Base-by-base conservation (phyloP, 2,329 filamentous ascomycete species). In the Parascedosporium putredinis region DNA sequence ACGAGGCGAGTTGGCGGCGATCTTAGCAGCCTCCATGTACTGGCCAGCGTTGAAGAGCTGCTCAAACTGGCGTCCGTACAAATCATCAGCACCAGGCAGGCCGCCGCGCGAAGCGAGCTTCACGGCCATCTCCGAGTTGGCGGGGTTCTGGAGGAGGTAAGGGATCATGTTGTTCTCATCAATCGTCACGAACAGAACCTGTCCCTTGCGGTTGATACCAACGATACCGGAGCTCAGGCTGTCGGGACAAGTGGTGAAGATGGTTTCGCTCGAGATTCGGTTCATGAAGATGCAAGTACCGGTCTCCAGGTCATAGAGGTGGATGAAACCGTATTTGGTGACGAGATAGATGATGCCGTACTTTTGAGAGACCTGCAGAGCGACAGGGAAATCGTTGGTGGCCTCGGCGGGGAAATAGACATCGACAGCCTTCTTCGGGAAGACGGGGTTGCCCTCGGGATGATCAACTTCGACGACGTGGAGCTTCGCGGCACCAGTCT, bases 221-320 rank as follows among this genome's bases (percentile, higher is more conserved):
- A 98, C 79, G 55, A 98, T 85, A 59, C 94, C 94, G 43, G 84
- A 81, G 16, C 88, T 94, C 20, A 89, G 83, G 50, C 79, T 78
- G 64, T 98, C 93, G 31, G 83, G 73, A 44, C 88, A 85, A 18
- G 90, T 96, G 23, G 91, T 94, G 72, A 98, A 98, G 65, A 98
- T 97, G 23, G 93, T 98, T 65, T 98, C 93, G 73, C 89, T 95
- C 29, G 93, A 98, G 62, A 98, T 98, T 59, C 94, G 86, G 76
- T 98, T 98, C 89, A 98, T 94, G 79, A 96, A 98, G 64, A 98
- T 93, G 65, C 88, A 94, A 10, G 86, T 86, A 52, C 88, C 94
- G 6, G 87, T 93, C 73, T 98, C 94, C 51, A 98, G 81, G 62
- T 98, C 94, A 70, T 98, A 97, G 22, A 98, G 79, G 69, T 98